A percentile compares a stretch with the other conserved stretches of the same genome.
These are phyloP conservation scores for Backusella morwellensis DNA, from an alignment of 192 early-diverging fungal genomes.

Conservation along the genomic window DNA sequence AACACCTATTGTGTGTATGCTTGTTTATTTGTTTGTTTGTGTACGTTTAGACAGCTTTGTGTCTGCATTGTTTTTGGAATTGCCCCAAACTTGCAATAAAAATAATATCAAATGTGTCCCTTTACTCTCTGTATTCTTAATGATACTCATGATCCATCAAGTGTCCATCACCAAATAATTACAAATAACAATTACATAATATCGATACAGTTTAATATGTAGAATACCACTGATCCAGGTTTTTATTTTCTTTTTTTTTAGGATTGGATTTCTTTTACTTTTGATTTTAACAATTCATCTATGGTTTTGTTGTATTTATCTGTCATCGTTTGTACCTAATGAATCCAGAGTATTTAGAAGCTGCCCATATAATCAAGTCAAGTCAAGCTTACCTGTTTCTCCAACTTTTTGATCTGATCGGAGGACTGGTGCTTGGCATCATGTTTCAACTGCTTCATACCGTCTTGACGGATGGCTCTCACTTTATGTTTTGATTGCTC, in stretches of 20 bases:
- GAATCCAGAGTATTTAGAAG: not conserved
- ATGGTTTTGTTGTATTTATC: constrained; percentile 64
- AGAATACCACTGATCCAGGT: too few relatives aligned
- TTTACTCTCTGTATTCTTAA: not conserved
- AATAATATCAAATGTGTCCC: not conserved
- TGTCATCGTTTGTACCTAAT: constrained; percentile 56
- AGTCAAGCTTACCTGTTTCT: constrained; percentile 49
- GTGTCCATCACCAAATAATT: not conserved
- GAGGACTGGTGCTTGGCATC: constrained; percentile 50
- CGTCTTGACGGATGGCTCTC: constrained; percentile 66
- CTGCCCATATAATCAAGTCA: not conserved
- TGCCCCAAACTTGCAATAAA: not conserved
- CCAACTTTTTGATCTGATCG: constrained; percentile 54
- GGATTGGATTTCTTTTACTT: constrained; percentile 65
- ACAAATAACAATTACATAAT: not conserved
- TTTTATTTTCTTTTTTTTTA: not conserved
- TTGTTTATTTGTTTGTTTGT: not conserved
- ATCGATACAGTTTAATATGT: too few relatives aligned
- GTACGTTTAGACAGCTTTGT: not conserved
- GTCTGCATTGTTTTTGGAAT: not conserved
- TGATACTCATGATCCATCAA: not conserved
- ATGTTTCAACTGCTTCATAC: constrained; percentile 72
- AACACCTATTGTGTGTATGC: too few relatives aligned
- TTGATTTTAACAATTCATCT: constrained; percentile 64
- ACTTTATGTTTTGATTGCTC: constrained; percentile 70